Conservation (phyloP, 2,329 filamentous ascomycete genomes). For the Alternaria solani region DNA sequence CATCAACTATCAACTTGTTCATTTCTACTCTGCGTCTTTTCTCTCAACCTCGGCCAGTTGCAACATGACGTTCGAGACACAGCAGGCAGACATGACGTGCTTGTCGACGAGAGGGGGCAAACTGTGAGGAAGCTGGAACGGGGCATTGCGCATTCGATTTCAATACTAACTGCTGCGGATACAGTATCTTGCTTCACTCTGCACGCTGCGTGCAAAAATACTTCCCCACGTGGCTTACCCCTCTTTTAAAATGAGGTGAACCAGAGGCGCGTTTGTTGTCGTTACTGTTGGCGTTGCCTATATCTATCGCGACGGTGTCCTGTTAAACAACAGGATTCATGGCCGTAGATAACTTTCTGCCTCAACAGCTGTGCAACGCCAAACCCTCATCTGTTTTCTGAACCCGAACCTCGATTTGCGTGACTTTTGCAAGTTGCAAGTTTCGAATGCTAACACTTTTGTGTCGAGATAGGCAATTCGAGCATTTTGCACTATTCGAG, state of each 20-base stretch:
- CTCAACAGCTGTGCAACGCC: not conserved
- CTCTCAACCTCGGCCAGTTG: constrained; percentile 3
- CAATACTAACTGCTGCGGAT: not conserved
- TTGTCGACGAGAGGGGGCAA: not conserved
- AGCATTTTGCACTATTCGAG: constrained; percentile 2
- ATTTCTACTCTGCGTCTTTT: constrained; percentile 16
- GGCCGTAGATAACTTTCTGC: not conserved
- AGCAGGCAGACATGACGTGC: not conserved
- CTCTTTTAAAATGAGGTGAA: constrained; percentile 17
- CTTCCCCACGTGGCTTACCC: not conserved
- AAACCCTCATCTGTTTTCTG: not conserved
- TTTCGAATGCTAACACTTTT: not conserved
- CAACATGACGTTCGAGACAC: not conserved
- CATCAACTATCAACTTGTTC: constrained; percentile 37
- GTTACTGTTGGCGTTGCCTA: constrained; percentile 23
- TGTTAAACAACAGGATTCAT: constrained; percentile 4
- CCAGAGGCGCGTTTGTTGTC: constrained; percentile 28
- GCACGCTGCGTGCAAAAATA: not conserved
- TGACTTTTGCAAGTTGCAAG: not conserved
- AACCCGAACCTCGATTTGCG: not conserved
- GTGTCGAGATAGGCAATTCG: not conserved
- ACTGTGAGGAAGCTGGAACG: not conserved
- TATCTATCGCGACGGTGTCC: constrained; percentile 8
- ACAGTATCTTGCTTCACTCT: constrained; percentile 1
- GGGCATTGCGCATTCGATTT: not conserved